phyloP scores from a whole-genome alignment of 352 stramenopile species.

The Thraustochytrium sp. region DNA sequence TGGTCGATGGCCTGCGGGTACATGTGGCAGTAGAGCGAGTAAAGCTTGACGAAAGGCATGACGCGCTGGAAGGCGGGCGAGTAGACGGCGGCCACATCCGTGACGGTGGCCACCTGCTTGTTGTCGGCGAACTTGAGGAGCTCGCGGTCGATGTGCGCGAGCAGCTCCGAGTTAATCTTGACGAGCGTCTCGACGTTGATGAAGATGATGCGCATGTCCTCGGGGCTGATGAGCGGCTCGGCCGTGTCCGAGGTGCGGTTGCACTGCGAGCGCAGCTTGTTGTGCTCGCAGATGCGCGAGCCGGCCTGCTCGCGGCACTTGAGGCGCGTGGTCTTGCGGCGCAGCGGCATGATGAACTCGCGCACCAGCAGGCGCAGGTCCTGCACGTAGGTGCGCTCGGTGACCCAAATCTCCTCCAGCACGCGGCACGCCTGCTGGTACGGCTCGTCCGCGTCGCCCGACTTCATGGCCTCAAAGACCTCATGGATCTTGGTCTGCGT shows the following conservation, averaged over 20 bases:
- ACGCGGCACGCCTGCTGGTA: conserved; percentile 21
- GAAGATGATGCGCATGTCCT: conserved; percentile 46
- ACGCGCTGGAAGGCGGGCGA: conserved; percentile 5
- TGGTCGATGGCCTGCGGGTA: conserved; percentile 35
- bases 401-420: conserved; percentile 43
- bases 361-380: conserved; percentile 29
- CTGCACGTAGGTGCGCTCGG: conserved; percentile 40
- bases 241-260: background rate
- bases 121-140: conserved; percentile 10
- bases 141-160: conserved; percentile 20
- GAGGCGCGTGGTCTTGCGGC: background rate
- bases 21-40: conserved; percentile 46
- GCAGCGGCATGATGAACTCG: conserved; percentile 40
- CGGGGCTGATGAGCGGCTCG: background rate
- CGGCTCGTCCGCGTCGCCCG: background rate
- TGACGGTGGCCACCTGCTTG: background rate
- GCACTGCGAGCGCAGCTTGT: conserved; percentile 31
- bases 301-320: background rate
- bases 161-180: conserved; percentile 46
- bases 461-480: background rate
- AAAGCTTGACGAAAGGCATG: conserved; percentile 48
- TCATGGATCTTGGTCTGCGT: background rate
- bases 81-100: background rate
- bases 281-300: conserved; percentile 35
- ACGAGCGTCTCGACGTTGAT: conserved; percentile 44